Evolutionary conservation across 2,329 filamentous ascomycete species (phyloP), one percentile per base, ranked within the genome.

Genomic region (Neophaeococcomyces mojaviensis): DNA sequence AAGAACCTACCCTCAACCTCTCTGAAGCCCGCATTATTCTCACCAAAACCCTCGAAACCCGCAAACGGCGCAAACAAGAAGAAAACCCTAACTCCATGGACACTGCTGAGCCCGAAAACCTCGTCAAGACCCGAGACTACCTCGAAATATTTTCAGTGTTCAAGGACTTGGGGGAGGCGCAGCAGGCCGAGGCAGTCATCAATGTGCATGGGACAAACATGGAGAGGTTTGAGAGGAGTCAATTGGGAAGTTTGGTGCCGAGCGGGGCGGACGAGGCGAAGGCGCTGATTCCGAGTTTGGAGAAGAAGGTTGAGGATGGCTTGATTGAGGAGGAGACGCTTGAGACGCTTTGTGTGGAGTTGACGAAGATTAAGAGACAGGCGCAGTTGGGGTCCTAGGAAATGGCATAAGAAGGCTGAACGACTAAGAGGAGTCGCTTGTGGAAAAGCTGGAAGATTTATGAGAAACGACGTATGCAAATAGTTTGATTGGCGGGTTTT

Each of bases 221-320:
- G 57, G 86, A 87, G 60, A 86, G 88, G 64, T 97, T 97, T 64
- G 92, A 98, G 76, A 80, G 88, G 59, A 89, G 88, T 43, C 57
- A 61, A 47, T 56, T 60, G 94, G 89, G 88, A 28, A 94, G 87
- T 26, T 73, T 98, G 32, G 95, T 88, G 67, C 95, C 89, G 63
- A 89, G 94, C 59, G 84, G 82, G 36, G 84, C 88, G 48, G 92
- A 98, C 62, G 94, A 98, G 69, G 92, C 92, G 50, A 96, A 95
- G 70, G 95, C 88, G 7, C 76, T 98, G 48, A 94, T 98, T 52
- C 94, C 92, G 1, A 95, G 78, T 56, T 66, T 98, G 41, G 77
- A 82, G 57, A 82, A 88, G 66, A 98, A 98, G 70, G 94, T 97
- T 60, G 78, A 77, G 50, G 51, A 57, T 38, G 55, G 55, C 12